These are phyloP conservation scores for Paspalum vaginatum DNA, from an alignment of 176 grass and related monocot genomes.

Conservation along the genomic window DNA sequence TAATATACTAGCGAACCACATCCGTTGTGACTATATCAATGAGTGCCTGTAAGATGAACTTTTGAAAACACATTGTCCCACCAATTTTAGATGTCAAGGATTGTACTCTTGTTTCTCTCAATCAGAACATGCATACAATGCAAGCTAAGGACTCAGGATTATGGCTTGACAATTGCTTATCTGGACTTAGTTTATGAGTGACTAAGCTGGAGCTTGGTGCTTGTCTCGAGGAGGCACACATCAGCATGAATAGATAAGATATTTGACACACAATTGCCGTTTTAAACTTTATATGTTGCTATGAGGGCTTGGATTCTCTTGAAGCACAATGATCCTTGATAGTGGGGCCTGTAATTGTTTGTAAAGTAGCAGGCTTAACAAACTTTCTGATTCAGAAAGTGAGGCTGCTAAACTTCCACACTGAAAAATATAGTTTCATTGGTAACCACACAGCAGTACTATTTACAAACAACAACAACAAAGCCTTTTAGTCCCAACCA, in stretches of 20 bases:
- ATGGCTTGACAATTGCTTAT: conserved; percentile 22
- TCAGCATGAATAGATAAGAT: conserved; percentile 15
- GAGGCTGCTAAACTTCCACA: conserved; percentile 1
- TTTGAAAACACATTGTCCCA: conserved; percentile 9
- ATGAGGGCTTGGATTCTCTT: not conserved
- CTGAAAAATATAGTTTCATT: not conserved
- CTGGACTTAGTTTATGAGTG: conserved; percentile 8
- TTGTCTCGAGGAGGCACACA: not conserved
- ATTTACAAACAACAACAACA: not conserved
- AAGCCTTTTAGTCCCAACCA: too few species aligned
- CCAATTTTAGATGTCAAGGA: conserved; percentile 23
- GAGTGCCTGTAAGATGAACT: not conserved
- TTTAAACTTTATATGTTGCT: not conserved
- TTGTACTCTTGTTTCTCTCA: conserved; percentile 15
- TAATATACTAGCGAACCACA: not conserved
- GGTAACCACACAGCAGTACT: not conserved
- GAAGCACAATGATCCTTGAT: conserved; percentile 2
- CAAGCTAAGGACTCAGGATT: not conserved
- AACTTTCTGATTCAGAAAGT: not conserved
- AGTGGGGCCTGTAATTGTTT: not conserved
- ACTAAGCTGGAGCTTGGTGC: not conserved
- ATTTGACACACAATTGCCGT: not conserved
- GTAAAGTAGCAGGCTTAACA: not conserved
- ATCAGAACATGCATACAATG: not conserved
- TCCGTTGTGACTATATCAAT: not conserved